phyloP scores from a whole-genome alignment of 73 alveolate species.

The Symbiodinium natans region DNA sequence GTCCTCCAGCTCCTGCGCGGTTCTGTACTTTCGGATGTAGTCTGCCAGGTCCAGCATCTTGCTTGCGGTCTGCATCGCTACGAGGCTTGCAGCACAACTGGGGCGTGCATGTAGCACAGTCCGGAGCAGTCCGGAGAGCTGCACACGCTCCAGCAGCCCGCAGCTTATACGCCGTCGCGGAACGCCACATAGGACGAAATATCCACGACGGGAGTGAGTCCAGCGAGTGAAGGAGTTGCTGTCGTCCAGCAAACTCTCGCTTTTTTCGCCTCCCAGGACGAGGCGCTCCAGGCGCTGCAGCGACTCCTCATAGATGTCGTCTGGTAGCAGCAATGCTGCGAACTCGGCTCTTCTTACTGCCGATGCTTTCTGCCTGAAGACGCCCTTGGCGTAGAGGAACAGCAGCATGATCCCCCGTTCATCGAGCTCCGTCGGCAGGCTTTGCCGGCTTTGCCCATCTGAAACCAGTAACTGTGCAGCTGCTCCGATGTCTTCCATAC shows the following conservation, averaged over 20 bases:
- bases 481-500: neutral
- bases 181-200: neutral
- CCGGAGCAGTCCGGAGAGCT: neutral
- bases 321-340: neutral
- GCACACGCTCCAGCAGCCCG: neutral
- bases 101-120: constrained; percentile 19
- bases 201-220: neutral
- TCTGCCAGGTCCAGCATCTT: neutral
- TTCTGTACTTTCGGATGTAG: neutral
- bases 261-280: neutral
- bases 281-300: neutral
- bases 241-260: neutral
- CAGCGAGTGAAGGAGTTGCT: neutral
- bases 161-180: neutral
- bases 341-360: neutral
- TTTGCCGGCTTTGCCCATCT: neutral
- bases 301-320: neutral
- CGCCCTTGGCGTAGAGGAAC: neutral
- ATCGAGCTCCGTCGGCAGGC: neutral
- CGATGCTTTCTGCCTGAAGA: neutral
- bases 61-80: neutral
- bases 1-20: neutral
- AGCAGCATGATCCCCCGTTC: neutral
- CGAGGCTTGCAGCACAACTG: constrained; percentile 1
- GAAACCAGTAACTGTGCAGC: neutral